Evolutionary conservation across 257 asterid species (phyloP).

Genomic region (Primulina eburnea): DNA sequence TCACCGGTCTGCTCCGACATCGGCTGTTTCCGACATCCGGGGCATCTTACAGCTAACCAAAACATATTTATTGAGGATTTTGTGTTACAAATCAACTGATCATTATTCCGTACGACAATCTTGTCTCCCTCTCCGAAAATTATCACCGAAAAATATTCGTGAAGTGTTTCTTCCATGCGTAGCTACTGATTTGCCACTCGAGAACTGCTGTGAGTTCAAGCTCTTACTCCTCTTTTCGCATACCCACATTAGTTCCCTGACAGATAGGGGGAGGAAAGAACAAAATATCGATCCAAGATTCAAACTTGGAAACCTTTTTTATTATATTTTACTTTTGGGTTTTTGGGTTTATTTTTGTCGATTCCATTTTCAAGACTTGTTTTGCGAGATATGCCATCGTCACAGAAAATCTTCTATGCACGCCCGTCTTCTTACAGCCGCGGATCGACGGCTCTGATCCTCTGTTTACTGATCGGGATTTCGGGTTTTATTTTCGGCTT

Average conservation of each 20-base stretch:
- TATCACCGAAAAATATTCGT: not conserved
- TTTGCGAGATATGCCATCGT: conserved; percentile 60
- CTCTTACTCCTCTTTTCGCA: not conserved
- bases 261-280: not conserved
- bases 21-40: not conserved
- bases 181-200: not conserved
- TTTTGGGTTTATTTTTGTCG: not conserved
- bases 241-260: not conserved
- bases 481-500: conserved; percentile 57
- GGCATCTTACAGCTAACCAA: not conserved
- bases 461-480: conserved; percentile 47
- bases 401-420: conserved; percentile 72
- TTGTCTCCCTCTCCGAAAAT: not conserved
- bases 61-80: not conserved
- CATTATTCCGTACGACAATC: not conserved
- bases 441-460: conserved; percentile 52
- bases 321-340: not conserved
- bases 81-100: not conserved
- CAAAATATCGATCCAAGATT: not conserved
- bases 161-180: not conserved
- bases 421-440: conserved; percentile 48
- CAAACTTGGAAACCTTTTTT: not conserved
- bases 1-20: not conserved
- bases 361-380: not conserved
- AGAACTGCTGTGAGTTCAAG: not conserved